Conservation (phyloP, 192 early-diverging fungal genomes). For the Coemansia sp. region DNA sequence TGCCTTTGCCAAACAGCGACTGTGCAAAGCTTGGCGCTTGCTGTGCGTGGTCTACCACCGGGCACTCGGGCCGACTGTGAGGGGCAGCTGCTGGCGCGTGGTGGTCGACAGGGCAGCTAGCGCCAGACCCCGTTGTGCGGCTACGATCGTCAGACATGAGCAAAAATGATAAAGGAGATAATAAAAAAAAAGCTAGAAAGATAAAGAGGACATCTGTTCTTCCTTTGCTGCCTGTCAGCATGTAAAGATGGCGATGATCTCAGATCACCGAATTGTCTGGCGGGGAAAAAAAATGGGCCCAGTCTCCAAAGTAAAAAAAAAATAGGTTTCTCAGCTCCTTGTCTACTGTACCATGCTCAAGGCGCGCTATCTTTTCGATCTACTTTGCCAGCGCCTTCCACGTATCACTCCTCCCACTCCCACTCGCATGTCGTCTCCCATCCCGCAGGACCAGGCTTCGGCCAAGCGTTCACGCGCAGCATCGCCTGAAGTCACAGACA, state of each 20-base stretch:
- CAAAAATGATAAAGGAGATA: not conserved
- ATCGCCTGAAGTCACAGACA: not conserved
- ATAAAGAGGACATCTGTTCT: no score
- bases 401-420: not conserved
- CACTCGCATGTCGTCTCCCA: not conserved
- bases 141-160: not conserved
- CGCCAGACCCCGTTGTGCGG: not conserved
- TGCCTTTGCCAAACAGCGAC: constrained; percentile 19
- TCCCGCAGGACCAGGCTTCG: not conserved
- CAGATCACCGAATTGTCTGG: no score
- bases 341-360: not conserved
- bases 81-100: not conserved
- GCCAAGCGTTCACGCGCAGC: constrained; percentile 1
- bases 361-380: not conserved
- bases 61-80: constrained; percentile 18
- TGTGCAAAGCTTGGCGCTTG: constrained; percentile 26
- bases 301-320: no score
- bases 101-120: constrained; percentile 33
- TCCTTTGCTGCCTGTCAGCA: no score
- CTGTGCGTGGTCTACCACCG: constrained; percentile 27
- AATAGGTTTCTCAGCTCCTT: not conserved
- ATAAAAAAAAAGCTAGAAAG: no score
- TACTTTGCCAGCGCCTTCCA: not conserved
- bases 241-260: no score
- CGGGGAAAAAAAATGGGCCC: no score